These are phyloP conservation scores for Hypoxylon sp. DNA, from an alignment of 2,329 filamentous ascomycete species.

Conservation along the genomic window DNA sequence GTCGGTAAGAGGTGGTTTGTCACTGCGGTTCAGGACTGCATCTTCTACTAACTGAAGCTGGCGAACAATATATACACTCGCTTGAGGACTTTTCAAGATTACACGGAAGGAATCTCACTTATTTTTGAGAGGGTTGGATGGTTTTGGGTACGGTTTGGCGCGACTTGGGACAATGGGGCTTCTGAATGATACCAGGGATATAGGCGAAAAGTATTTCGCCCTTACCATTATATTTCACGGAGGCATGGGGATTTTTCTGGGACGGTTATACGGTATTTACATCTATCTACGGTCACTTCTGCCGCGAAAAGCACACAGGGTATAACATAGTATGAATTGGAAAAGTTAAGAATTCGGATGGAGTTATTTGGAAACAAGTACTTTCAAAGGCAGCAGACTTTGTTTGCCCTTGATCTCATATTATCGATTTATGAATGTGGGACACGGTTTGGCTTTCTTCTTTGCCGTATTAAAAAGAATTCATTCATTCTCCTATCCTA, in stretches of 20 bases:
- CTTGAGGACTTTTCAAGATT: background rate
- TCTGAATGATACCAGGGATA: constrained; percentile 26
- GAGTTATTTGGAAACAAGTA: too few species aligned
- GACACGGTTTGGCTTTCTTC: too few species aligned
- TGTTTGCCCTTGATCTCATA: too few species aligned
- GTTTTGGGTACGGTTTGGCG: constrained; percentile 3
- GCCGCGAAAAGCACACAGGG: too few species aligned
- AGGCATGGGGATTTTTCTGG: too few species aligned
- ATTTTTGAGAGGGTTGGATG: background rate
- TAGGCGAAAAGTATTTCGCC: too few species aligned
- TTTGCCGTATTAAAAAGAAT: too few species aligned
- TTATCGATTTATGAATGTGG: background rate
- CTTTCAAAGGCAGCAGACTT: too few species aligned
- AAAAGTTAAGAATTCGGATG: too few species aligned
- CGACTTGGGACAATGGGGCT: constrained; percentile 3
- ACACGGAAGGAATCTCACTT: constrained; percentile 1
- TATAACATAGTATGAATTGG: too few species aligned
- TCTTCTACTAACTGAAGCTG: constrained; percentile 2
- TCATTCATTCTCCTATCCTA: constrained; percentile 27
- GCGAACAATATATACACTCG: too few species aligned
- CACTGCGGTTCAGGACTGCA: constrained; percentile 23
- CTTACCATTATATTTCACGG: constrained; percentile 6
- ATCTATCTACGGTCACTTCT: too few species aligned
- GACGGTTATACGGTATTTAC: background rate
- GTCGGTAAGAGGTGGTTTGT: constrained; percentile 25